Percentiles rank a stretch among this genome's conserved stretches.
Evolutionary conservation across 495 filamentous ascomycete genomes (phyloP).

Genomic region (Podospora comata): DNA sequence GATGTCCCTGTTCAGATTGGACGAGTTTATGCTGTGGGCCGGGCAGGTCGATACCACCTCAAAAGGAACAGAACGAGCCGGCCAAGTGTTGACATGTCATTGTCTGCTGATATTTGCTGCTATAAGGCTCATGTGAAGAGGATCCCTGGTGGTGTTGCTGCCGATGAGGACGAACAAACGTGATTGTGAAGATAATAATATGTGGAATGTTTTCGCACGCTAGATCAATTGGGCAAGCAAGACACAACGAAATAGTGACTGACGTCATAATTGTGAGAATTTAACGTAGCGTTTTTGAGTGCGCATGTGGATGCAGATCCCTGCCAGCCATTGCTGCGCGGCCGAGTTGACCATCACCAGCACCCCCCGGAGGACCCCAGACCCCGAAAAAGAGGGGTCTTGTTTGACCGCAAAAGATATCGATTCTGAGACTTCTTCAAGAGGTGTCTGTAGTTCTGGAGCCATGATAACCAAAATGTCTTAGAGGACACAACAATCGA

Average conservation of each 20-base stretch:
- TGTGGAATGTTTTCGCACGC: background rate
- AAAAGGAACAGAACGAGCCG: background rate
- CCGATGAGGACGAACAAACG: background rate
- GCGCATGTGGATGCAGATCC: slow-evolving; percentile 3
- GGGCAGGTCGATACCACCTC: background rate
- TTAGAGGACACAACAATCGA: background rate
- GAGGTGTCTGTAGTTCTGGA: background rate
- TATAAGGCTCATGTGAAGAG: background rate
- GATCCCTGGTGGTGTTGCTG: background rate
- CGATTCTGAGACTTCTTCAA: background rate
- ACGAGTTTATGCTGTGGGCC: background rate
- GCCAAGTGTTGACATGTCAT: background rate
- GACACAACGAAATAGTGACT: background rate
- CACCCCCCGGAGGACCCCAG: background rate
- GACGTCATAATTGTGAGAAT: slow-evolving; percentile 5
- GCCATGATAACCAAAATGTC: background rate
- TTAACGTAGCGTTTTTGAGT: background rate
- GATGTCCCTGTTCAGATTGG: background rate
- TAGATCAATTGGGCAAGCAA: slow-evolving; percentile 2
- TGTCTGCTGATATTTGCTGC: background rate
- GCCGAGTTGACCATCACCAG: background rate
- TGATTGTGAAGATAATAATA: background rate
- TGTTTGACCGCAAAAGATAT: background rate
- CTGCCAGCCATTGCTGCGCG: background rate
- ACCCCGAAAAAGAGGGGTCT: background rate